Base-by-base conservation (phyloP, 2,329 filamentous ascomycete genomes). In the Lecanicillium sp. region DNA sequence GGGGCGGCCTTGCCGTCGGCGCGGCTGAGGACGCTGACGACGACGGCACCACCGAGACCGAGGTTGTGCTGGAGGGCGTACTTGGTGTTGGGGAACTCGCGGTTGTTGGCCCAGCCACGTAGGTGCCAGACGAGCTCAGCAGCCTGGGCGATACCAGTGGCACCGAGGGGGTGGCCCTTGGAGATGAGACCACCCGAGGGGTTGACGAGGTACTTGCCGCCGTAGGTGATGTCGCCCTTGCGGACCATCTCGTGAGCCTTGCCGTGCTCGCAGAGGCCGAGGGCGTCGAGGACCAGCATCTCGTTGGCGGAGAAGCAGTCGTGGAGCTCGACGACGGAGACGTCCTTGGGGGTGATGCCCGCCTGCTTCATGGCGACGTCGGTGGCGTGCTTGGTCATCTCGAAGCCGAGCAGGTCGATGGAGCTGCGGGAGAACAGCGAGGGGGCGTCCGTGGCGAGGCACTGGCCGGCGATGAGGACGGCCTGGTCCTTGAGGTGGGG, bases 291-390 rank as follows among this genome's bases (percentile, higher is more conserved):
- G 2, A 83, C 84, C 44, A 93, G 78, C 85, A 97, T 86, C 73
- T 97, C 88, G 65, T 97, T 97, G 21, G 91, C 84, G 15, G 84
- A 90, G 77, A 97, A 97, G 73, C 93, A 97, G 71, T 97, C 93
- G 69, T 97, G 93, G 52, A 97, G 74, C 71, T 97, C 91, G 61
- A 88, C 90, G 14, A 97, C 86, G 60, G 85, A 82, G 54, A 91
- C 77, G 55, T 95, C 86, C 27, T 71, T 67, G 0, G 86, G 71
- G 2, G 81, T 76, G 51, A 86, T 71, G 19, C 79, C 78, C 0
- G 90, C 89, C 68, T 97, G 86, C 26, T 70, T 73, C 53, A 87
- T 72, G n/a, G 91, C 91, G 1, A 73, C 71, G 51, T 74, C 67
- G 7, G 81, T 83, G 0, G 91, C 91, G 49, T 75, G 70, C 61